Base-by-base conservation (phyloP, 2,329 filamentous ascomycete species). In the Coniochaeta hoffmannii region DNA sequence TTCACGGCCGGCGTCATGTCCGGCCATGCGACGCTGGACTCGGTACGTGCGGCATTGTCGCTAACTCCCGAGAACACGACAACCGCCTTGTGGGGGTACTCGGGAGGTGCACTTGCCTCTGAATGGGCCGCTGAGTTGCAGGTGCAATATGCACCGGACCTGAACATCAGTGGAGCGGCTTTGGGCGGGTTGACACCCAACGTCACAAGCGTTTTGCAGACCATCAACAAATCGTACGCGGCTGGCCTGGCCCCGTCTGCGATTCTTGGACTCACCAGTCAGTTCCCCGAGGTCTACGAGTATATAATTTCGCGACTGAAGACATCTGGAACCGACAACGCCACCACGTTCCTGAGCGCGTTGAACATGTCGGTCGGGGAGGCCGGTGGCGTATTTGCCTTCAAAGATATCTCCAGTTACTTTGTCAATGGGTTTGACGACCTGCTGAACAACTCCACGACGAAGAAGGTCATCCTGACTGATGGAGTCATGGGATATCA, bases 81-180 rank as follows among this genome's bases (percentile, higher is more conserved):
- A 30, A 7, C 65, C 63, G 69, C 70, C 0, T 64, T 80, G 55
- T 80, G 76, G 77, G 81, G 81, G 0, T 83, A 82, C 61, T 80
- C 76, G 0, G 81, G 81, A 2, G 80, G 80, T 4, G 73, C 74
- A 1, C 58, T 82, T 17, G 78, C 79, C 0, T 75, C 69, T 2
- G 77, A 76, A 30, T 79, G 73, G 70, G 80, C 80, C 0, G 74
- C 76, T 15, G 78, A 82, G 52, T 63, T 82, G 22, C 77, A 79
- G 44, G 67, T 70, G 0, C 66, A 68, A 4, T 83, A 83, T 57
- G 80, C 80, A 0, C 78, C 80, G 0, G 78, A 81, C 36, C 64
- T 83, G 5, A 65, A 69, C 2, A 70, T 83, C 31, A 67, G 67
- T 1, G 79, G 78, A 2, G 74, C 71, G 1, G 79, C 76, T 0